phyloP scores from a whole-genome alignment of 345 rosid species.

The Geranium rotundifolium region DNA sequence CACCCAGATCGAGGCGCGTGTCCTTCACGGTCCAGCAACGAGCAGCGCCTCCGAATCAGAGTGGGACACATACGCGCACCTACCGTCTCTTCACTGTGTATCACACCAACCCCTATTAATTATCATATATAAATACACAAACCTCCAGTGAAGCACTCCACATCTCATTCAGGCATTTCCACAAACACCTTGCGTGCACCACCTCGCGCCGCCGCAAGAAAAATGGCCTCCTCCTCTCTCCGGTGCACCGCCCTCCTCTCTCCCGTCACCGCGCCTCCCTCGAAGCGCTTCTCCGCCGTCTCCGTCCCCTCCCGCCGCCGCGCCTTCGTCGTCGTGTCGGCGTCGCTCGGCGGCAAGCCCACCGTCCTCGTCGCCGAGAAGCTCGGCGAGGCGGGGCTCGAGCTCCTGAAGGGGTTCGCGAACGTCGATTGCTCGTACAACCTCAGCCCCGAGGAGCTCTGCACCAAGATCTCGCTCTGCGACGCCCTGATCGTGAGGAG shows the following conservation, averaged over 20 bases:
- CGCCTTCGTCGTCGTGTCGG: conserved; percentile 16
- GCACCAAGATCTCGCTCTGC: conserved; percentile 82
- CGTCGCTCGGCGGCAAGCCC: conserved; percentile 42
- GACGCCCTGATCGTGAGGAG: conserved; percentile 82
- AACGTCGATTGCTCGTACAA: conserved; percentile 77
- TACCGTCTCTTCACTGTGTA: too few relatives aligned
- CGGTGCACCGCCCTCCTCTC: conserved; percentile 18
- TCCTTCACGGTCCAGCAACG: too few relatives aligned
- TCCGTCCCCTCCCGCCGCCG: conserved; percentile 12
- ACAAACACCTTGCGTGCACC: not conserved
- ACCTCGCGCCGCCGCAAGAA: not conserved
- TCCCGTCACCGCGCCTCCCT: conserved; percentile 18
- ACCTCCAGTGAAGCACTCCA: too few relatives aligned
- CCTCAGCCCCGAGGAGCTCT: conserved; percentile 74
- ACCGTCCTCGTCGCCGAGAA: conserved; percentile 79
- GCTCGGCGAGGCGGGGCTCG: conserved; percentile 67
- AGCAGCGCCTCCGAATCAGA: too few relatives aligned
- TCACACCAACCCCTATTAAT: too few relatives aligned
- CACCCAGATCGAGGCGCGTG: too few relatives aligned
- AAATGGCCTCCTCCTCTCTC: conserved; percentile 22
- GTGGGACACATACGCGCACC: too few relatives aligned
- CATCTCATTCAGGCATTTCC: not conserved
- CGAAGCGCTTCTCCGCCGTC: conserved; percentile 17
- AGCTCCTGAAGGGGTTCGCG: conserved; percentile 45
- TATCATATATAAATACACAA: too few relatives aligned